phyloP scores from a whole-genome alignment of 176 grass and related monocot genomes.

The Paspalum vaginatum region DNA sequence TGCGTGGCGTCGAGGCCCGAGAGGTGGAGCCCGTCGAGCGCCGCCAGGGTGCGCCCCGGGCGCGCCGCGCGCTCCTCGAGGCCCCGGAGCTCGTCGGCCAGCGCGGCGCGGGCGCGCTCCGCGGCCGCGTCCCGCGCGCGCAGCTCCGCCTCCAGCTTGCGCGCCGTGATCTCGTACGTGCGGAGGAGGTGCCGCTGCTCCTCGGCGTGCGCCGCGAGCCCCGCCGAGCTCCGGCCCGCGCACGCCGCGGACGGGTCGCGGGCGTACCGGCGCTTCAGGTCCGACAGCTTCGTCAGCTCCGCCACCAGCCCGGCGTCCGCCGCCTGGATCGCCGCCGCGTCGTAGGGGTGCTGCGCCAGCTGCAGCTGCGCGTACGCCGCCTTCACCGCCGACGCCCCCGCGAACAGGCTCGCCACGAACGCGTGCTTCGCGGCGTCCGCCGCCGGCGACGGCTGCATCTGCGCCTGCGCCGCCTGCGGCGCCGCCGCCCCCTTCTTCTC shows the following conservation, averaged over 20 bases:
- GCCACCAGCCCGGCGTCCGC: slow-evolving; percentile 63
- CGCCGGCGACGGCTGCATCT: not conserved
- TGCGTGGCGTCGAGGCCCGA: slow-evolving; percentile 76
- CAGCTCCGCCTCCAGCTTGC: slow-evolving; percentile 69
- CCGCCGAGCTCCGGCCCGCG: not conserved
- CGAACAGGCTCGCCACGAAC: slow-evolving; percentile 66
- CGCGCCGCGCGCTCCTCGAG: slow-evolving; percentile 47
- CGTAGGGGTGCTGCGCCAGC: slow-evolving; percentile 73
- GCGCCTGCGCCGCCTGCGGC: not conserved
- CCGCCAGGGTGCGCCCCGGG: slow-evolving; percentile 50
- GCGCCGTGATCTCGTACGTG: slow-evolving; percentile 71
- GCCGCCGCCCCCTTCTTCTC: slow-evolving; percentile 8
- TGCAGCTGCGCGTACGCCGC: slow-evolving; percentile 88
- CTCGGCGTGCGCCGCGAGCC: slow-evolving; percentile 24
- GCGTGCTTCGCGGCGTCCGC: slow-evolving; percentile 47
- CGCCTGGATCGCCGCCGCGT: slow-evolving; percentile 60
- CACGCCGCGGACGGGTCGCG: slow-evolving; percentile 7
- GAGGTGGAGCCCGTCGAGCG: slow-evolving; percentile 71
- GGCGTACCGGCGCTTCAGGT: slow-evolving; percentile 59
- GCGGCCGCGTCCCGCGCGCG: slow-evolving; percentile 57
- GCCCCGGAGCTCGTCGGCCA: slow-evolving; percentile 38
- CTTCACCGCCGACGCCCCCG: slow-evolving; percentile 75
- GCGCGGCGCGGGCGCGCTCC: slow-evolving; percentile 29
- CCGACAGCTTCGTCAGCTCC: slow-evolving; percentile 71
- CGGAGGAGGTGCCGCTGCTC: slow-evolving; percentile 56